Evolutionary conservation across 345 rosid genomes (phyloP).

Genomic region (Capsella bursapastoris): DNA sequence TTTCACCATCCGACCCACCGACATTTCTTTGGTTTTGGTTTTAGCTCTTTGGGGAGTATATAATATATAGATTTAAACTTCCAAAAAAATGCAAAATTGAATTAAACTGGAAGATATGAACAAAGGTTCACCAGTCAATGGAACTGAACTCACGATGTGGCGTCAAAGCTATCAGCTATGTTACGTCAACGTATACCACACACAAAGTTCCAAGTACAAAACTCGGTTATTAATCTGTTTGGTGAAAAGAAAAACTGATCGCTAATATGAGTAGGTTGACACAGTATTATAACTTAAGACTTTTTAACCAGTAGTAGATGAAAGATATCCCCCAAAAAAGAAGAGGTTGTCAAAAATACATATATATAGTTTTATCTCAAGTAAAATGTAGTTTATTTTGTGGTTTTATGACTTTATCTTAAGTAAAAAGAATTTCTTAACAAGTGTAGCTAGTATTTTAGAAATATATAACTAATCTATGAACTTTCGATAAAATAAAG

Average conservation of each 20-base stretch:
- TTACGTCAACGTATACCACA: neutral
- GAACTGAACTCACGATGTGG: neutral
- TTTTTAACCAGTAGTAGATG: too few species aligned
- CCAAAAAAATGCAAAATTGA: neutral
- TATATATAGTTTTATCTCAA: too few species aligned
- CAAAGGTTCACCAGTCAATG: neutral
- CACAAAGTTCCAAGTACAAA: neutral
- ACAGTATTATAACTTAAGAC: neutral
- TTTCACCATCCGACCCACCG: slow-evolving; percentile 9
- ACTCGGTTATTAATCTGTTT: neutral
- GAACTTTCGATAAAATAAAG: neutral
- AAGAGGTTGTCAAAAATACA: too few species aligned
- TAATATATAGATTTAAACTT: neutral
- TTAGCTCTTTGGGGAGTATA: too few species aligned
- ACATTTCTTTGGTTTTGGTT: slow-evolving; percentile 1
- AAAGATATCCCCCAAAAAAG: too few species aligned
- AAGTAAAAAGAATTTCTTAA: neutral
- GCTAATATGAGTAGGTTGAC: neutral
- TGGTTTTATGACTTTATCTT: too few species aligned
- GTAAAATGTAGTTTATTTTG: too few species aligned
- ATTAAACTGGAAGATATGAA: neutral
- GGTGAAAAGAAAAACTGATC: neutral
- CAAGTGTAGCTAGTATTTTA: neutral
- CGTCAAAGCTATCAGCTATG: neutral
- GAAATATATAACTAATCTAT: too few species aligned